Percentiles rank a stretch among this genome's conserved stretches.
Evolutionary conservation across 1,139 yeast genomes (phyloP).

Genomic region (Saccharomycopsis hybrid): DNA sequence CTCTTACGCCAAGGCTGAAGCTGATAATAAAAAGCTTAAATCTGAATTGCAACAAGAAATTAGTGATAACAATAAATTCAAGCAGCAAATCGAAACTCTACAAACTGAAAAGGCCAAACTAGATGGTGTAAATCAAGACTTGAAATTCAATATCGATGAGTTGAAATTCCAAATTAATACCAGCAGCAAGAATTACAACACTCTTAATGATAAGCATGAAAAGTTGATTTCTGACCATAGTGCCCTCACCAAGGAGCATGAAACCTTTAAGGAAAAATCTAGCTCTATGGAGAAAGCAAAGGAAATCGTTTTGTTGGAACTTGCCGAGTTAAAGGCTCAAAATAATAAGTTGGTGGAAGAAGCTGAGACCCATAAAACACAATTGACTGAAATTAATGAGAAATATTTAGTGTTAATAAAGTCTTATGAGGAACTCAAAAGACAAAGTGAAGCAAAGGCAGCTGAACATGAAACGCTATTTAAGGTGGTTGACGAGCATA

Average conservation of each 20-base stretch:
- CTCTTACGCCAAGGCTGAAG: not conserved
- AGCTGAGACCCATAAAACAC: not conserved
- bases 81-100: not conserved
- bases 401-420: not conserved
- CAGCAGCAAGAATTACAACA: slow-evolving; percentile 14
- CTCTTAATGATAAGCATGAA: slow-evolving; percentile 6
- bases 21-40: not conserved
- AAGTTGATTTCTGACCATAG: not conserved
- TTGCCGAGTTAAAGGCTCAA: not conserved
- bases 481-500: not conserved
- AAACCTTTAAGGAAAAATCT: slow-evolving; percentile 4
- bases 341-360: not conserved
- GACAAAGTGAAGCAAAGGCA: not conserved
- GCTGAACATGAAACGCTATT: not conserved
- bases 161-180: slow-evolving; percentile 16
- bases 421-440: not conserved
- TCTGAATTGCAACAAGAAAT: too few species aligned
- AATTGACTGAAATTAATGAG: not conserved
- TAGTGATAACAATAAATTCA: not conserved
- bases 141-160: slow-evolving; percentile 12
- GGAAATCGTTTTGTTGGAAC: not conserved
- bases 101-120: not conserved
- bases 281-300: not conserved
- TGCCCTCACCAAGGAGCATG: not conserved
- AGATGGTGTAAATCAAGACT: slow-evolving; percentile 9